phyloP scores from a whole-genome alignment of 495 filamentous ascomycete species.

The Glutinoglossum americanum region DNA sequence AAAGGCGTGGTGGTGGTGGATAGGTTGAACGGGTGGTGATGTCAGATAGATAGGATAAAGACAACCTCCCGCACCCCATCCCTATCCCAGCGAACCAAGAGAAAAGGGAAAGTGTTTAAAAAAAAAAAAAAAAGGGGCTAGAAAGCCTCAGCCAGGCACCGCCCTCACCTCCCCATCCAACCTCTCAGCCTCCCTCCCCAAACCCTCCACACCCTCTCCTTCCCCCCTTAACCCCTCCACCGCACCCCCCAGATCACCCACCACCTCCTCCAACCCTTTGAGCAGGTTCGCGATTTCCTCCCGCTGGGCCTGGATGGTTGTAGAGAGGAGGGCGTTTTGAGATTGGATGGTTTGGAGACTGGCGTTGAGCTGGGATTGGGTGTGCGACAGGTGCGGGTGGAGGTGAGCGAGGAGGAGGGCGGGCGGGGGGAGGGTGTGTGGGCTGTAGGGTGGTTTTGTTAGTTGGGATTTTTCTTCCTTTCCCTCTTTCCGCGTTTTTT shows the following conservation, averaged over 20 bases:
- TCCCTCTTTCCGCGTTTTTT: background rate
- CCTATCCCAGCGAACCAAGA: no score
- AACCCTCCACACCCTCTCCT: background rate
- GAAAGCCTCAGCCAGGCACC: background rate
- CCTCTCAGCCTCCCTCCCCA: background rate
- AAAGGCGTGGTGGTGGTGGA: no score
- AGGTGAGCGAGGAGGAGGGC: slow-evolving; percentile 49
- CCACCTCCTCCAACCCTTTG: slow-evolving; percentile 37
- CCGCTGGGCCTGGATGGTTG: slow-evolving; percentile 41
- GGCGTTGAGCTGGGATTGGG: slow-evolving; percentile 36
- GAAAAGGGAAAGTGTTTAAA: no score
- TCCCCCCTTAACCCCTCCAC: background rate
- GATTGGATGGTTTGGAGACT: slow-evolving; percentile 37
- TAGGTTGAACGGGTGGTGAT: no score
- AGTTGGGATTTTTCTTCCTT: background rate
- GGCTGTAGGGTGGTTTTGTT: slow-evolving; percentile 21
- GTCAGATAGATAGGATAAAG: no score
- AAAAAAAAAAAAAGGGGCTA: no score
- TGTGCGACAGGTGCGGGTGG: slow-evolving; percentile 37
- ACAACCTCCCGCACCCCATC: no score
- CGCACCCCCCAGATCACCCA: slow-evolving; percentile 32
- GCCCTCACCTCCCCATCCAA: background rate
- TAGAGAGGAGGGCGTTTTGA: slow-evolving; percentile 41
- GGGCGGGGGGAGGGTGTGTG: slow-evolving; percentile 53
- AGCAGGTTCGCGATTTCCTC: slow-evolving; percentile 52